Conservation (phyloP, 176 grass and related monocot species). For the Triticum turgidum region DNA sequence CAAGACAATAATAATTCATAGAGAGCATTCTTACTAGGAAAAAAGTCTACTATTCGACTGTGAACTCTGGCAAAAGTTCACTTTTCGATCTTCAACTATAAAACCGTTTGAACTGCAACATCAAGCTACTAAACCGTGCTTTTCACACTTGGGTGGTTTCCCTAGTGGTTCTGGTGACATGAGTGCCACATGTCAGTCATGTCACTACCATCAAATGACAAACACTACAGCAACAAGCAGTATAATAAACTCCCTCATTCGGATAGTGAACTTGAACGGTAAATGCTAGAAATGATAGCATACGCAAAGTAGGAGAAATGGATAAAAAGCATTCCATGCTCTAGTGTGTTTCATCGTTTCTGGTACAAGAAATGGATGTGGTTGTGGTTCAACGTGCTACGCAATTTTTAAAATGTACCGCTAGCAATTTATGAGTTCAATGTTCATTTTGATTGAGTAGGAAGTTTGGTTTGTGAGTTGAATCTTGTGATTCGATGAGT, state of each 20-base stretch:
- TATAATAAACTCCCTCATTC: background rate
- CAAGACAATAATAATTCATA: background rate
- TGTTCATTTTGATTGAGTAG: background rate
- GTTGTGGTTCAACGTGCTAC: background rate
- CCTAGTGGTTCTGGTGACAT: background rate
- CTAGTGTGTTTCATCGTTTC: background rate
- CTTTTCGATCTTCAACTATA: background rate
- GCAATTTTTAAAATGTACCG: background rate
- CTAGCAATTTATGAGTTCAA: background rate
- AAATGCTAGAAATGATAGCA: background rate
- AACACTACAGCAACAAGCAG: background rate
- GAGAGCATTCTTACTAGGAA: background rate
- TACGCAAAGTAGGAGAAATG: slow-evolving; percentile 3
- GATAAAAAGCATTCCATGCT: background rate
- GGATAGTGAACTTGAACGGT: background rate
- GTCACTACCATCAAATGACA: background rate
- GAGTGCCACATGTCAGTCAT: background rate
- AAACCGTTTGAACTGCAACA: background rate
- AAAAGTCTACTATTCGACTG: background rate
- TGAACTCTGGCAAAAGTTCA: background rate
- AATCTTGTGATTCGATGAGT: background rate
- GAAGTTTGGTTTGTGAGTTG: background rate
- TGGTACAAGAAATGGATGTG: slow-evolving; percentile 20
- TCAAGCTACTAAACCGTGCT: background rate
- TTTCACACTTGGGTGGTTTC: background rate